Evolutionary conservation across 2,329 filamentous ascomycete species (phyloP).

Genomic region (Calonectria leucothoes): DNA sequence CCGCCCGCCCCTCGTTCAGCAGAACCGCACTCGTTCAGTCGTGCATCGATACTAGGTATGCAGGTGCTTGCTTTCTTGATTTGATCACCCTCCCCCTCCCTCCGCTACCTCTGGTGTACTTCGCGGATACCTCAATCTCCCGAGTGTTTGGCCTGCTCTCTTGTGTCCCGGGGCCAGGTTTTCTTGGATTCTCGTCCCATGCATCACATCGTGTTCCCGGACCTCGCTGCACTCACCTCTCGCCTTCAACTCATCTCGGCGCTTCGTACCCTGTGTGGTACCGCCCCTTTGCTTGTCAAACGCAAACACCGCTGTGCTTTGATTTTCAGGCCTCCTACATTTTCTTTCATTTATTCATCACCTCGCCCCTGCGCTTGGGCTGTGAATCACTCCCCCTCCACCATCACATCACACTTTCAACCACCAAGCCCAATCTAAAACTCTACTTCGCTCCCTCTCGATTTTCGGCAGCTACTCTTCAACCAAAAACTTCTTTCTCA

Average conservation of each 20-base stretch:
- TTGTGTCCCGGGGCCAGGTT: conserved; percentile 20
- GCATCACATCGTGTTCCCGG: conserved; percentile 33
- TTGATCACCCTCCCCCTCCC: conserved; percentile 3
- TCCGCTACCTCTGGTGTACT: neutral
- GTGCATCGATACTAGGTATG: conserved; percentile 36
- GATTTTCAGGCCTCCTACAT: conserved; percentile 20
- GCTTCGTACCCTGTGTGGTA: conserved; percentile 35
- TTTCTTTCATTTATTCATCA: conserved; percentile 26
- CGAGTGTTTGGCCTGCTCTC: neutral
- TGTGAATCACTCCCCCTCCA: neutral
- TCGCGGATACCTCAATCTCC: conserved; percentile 7
- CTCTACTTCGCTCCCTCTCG: conserved; percentile 5
- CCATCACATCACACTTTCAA: neutral
- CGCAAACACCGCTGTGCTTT: conserved; percentile 41
- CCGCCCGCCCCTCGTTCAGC: conserved; percentile 30
- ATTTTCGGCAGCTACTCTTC: neutral
- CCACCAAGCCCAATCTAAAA: neutral
- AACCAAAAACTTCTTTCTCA: neutral
- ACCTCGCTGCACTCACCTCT: conserved; percentile 24
- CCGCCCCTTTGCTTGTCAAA: conserved; percentile 44
- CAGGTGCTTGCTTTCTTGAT: conserved; percentile 5
- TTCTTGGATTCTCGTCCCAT: neutral
- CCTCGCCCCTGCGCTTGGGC: conserved; percentile 10
- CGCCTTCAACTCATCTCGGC: conserved; percentile 23
- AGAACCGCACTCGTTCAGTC: conserved; percentile 35